Percentiles rank a stretch among this genome's conserved stretches.
Conservation (phyloP, 441 rosid genomes). For the Pelargonium australe region DNA sequence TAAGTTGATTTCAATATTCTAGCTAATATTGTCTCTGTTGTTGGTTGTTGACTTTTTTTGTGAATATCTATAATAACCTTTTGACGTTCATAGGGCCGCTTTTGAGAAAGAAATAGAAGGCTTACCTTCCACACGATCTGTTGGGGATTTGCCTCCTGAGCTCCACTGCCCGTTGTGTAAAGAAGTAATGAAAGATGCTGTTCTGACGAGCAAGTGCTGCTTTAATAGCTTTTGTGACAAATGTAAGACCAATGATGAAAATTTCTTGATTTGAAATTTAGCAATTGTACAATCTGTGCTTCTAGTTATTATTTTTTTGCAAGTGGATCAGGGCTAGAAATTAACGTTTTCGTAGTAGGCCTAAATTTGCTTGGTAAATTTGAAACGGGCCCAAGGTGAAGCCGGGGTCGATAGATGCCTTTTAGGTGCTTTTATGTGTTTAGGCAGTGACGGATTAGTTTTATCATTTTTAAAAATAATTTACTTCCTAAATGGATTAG, state of each 20-base stretch:
- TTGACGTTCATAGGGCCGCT: constrained; percentile 60
- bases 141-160: constrained; percentile 96
- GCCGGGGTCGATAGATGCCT: too few species aligned
- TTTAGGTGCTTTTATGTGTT: too few species aligned
- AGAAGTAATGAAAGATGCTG: constrained; percentile 99
- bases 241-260: constrained; percentile 37
- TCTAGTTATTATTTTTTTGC: too few species aligned
- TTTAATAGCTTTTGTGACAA: constrained; percentile 80
- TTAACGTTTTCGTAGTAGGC: too few species aligned
- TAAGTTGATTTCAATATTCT: constrained; percentile 28
- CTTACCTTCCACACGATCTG: constrained; percentile 76
- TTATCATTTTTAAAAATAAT: too few species aligned
- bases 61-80: constrained; percentile 8
- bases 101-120: constrained; percentile 97
- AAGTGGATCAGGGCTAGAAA: too few species aligned
- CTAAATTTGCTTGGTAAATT: too few species aligned
- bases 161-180: constrained; percentile 91
- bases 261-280: background rate
- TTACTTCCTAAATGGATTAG: too few species aligned
- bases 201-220: constrained; percentile 93
- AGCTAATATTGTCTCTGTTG: constrained; percentile 11
- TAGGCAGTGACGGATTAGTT: too few species aligned
- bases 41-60: constrained; percentile 5
- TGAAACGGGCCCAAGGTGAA: too few species aligned
- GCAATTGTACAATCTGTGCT: background rate